These are phyloP conservation scores for Rhodamnia rubescens DNA, from an alignment of 345 rosid genomes.

Conservation along the genomic window DNA sequence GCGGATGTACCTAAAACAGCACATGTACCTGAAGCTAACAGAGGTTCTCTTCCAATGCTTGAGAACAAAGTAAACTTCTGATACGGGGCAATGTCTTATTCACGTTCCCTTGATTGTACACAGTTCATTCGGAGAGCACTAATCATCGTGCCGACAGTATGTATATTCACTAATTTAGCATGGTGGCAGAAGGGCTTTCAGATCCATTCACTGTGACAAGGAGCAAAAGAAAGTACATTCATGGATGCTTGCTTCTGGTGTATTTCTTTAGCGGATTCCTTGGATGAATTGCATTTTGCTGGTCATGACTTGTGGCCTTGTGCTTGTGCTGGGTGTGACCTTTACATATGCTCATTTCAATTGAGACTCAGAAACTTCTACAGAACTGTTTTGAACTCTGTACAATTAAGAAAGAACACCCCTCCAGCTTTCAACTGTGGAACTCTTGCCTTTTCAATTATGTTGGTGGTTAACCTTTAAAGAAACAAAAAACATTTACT, in stretches of 20 bases:
- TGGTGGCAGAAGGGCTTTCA: background rate
- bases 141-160: background rate
- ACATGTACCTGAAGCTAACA: constrained; percentile 67
- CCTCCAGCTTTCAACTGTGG: background rate
- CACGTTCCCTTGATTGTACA: background rate
- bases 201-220: background rate
- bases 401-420: background rate
- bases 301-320: background rate
- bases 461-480: background rate
- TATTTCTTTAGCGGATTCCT: background rate
- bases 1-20: constrained; percentile 59
- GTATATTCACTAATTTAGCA: background rate
- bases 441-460: background rate
- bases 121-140: background rate
- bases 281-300: background rate
- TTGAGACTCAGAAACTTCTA: background rate
- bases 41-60: constrained; percentile 38
- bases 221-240: background rate
- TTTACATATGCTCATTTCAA: background rate
- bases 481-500: background rate
- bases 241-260: background rate
- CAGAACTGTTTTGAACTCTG: background rate
- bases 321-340: background rate
- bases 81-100: background rate
- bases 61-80: background rate